Conservation (phyloP, 2,329 filamentous ascomycete species). For the Phaeosphaeria sp. region DNA sequence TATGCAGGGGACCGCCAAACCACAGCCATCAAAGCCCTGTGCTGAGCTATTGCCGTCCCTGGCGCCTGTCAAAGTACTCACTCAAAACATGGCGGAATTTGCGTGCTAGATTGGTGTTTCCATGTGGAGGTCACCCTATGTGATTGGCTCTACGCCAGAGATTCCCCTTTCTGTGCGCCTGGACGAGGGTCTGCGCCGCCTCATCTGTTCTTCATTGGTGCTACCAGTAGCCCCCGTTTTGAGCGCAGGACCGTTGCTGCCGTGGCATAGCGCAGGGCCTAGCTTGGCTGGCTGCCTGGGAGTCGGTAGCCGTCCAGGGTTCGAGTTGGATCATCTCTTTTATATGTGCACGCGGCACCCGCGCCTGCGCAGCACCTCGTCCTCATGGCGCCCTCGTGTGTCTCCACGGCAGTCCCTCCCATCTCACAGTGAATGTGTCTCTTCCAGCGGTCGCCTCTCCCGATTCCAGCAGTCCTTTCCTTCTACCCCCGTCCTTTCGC, state of each 20-base stretch:
- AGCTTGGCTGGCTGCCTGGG: neutral
- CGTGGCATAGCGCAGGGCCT: slow-evolving; percentile 1
- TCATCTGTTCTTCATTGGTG: neutral
- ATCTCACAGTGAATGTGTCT: neutral
- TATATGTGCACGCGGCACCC: slow-evolving; percentile 8
- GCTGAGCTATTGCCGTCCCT: slow-evolving; percentile 2
- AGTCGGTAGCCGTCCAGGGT: neutral
- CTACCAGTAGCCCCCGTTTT: neutral
- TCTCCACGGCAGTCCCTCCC: neutral
- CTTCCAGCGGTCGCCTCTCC: neutral
- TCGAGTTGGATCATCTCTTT: neutral
- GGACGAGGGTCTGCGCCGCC: neutral
- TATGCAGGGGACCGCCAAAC: slow-evolving; percentile 2
- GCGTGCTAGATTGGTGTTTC: neutral
- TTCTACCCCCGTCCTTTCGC: neutral
- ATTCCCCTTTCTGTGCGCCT: neutral
- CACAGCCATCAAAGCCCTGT: neutral
- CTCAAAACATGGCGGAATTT: slow-evolving; percentile 2
- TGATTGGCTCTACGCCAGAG: neutral
- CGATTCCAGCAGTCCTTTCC: neutral
- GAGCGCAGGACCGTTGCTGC: slow-evolving; percentile 3
- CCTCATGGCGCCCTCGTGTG: neutral
- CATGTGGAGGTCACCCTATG: neutral
- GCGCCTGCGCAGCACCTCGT: neutral
- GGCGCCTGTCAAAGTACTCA: slow-evolving; percentile 4